Conservation (phyloP, 176 grass and related monocot genomes). For the Oryza coarctata region DNA sequence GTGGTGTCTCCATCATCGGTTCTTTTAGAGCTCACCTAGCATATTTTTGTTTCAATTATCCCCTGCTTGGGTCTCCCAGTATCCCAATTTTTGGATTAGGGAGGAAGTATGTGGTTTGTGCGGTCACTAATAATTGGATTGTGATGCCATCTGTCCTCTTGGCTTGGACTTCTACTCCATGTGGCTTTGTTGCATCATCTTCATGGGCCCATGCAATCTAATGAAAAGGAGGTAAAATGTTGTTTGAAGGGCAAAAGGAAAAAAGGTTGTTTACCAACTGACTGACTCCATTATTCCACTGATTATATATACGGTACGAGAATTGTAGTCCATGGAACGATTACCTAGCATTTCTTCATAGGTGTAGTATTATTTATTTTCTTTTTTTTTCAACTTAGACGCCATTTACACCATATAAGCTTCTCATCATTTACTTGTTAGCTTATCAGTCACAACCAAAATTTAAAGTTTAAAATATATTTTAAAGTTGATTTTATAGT, state of each 20-base stretch:
- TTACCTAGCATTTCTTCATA: background rate
- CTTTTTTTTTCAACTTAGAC: no score
- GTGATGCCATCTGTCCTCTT: slow-evolving; percentile 14
- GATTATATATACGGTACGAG: background rate
- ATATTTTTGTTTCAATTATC: background rate
- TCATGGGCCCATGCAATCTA: slow-evolving; percentile 33
- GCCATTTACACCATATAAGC: no score
- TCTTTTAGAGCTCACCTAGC: background rate
- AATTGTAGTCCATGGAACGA: background rate
- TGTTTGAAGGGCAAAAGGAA: background rate
- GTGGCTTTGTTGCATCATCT: background rate
- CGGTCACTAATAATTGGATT: slow-evolving; percentile 32
- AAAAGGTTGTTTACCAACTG: slow-evolving; percentile 1
- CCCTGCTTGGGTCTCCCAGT: background rate
- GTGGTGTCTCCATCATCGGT: background rate
- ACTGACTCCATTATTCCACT: background rate
- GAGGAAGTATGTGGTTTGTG: background rate
- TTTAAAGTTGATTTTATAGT: no score
- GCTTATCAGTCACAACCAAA: no score
- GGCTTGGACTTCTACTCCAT: slow-evolving; percentile 9
- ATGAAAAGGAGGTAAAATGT: background rate
- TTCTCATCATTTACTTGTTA: no score
- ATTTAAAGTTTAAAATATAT: no score
- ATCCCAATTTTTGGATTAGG: slow-evolving; percentile 1
- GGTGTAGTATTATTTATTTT: no score